These are phyloP conservation scores for Akanthomyces dipterigenus DNA, from an alignment of 2,329 filamentous ascomycete species.

Conservation along the genomic window DNA sequence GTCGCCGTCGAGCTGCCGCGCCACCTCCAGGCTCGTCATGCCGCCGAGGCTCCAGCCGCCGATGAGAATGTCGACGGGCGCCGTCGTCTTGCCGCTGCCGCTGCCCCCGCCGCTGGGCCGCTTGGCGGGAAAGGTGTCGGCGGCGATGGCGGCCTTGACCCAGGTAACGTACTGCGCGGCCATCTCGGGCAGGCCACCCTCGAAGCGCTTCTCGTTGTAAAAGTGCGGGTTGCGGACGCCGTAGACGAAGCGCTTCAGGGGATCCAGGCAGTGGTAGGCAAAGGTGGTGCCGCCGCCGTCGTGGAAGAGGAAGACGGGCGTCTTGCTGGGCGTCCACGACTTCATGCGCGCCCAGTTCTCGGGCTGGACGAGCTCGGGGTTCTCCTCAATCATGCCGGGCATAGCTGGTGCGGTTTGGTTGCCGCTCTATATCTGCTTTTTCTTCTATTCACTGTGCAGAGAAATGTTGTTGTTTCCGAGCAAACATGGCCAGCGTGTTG, in stretches of 20 bases:
- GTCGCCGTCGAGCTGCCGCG: slow-evolving; percentile 34
- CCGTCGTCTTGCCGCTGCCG: slow-evolving; percentile 17
- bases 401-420: not conserved
- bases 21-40: slow-evolving; percentile 43
- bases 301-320: slow-evolving; percentile 51
- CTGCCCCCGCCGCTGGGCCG: slow-evolving; percentile 15
- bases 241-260: slow-evolving; percentile 42
- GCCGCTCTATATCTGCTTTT: not conserved
- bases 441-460: not conserved
- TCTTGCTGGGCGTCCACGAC: slow-evolving; percentile 18
- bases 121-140: slow-evolving; percentile 22
- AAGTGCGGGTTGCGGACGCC: slow-evolving; percentile 51
- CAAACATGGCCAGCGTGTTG: not conserved
- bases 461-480: not conserved
- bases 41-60: slow-evolving; percentile 53
- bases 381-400: slow-evolving; percentile 19
- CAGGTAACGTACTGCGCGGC: slow-evolving; percentile 41
- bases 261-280: slow-evolving; percentile 47
- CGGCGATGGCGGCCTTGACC: slow-evolving; percentile 33
- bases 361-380: slow-evolving; percentile 28
- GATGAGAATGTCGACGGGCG: slow-evolving; percentile 34
- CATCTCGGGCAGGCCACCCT: slow-evolving; percentile 49
- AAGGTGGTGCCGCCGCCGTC: slow-evolving; percentile 56
- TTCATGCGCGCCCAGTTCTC: slow-evolving; percentile 24
- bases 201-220: slow-evolving; percentile 37